Base-by-base conservation (phyloP, 768 basidiomycete genomes). In the Tephrocybe sp. region DNA sequence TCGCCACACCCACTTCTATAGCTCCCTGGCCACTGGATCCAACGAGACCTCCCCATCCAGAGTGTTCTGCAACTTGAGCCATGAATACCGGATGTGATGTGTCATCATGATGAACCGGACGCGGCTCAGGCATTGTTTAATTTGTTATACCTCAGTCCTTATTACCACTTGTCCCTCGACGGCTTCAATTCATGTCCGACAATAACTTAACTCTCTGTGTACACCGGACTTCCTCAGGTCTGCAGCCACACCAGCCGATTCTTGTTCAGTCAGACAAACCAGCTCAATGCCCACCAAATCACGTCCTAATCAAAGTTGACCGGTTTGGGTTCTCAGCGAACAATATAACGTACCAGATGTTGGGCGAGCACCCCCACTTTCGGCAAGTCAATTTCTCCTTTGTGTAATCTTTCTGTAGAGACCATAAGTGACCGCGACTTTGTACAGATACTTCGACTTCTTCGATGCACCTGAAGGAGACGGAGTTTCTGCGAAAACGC, bases 251-350 rank as follows among this genome's bases (percentile, higher is more conserved):
- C 25, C 53, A 42, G 10, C 54, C 65, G 1, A 40, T 64, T 22
- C 38, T 69, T 9, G 61, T 58, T 22, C 25, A 30, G 19, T 65
- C 65, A 24, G 40, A 53, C 13, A 52, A 37, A 36, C 61, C 65
- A 2, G 38, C 47, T 1, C 44, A 59, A 2, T 61, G 57, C 46
- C 75, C 74, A 8, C 48, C 61, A 13, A 72, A 80, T 63, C 74
- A 80, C 48, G 69, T 84, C 33, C 58, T 84, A 13, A 69, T 85
- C 49, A 70, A 69, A 45, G 77, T 86, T 3, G 83, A 86, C 48
- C 75, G 79, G 15, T 86, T 87, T 58, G 85, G 85, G 3, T 87
- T 82, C 62, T 84, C 83, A 23, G 76, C 84, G 34, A 87, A 87
- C 61, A 87, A 87, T 56, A 53, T 87, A 16, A 84, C 86, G 13